These are phyloP conservation scores for Russula compacta DNA, from an alignment of 768 basidiomycete genomes.

Conservation along the genomic window DNA sequence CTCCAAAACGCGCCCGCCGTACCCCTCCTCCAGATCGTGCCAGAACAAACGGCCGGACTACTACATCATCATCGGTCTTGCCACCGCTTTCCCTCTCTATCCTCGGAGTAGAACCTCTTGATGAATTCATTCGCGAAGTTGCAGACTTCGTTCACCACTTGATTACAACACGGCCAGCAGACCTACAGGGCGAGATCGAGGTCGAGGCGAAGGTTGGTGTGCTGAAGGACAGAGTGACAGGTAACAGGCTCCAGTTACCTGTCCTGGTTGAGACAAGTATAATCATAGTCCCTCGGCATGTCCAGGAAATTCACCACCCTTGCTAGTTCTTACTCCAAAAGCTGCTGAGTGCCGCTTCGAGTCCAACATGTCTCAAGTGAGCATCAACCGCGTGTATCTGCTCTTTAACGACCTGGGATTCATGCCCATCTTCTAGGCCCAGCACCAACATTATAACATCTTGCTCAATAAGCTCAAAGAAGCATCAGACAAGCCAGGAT, in stretches of 20 bases:
- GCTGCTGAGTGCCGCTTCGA: constrained; percentile 66
- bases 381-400: constrained; percentile 25
- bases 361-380: constrained; percentile 84
- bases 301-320: constrained; percentile 4
- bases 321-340: constrained; percentile 59
- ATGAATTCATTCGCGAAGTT: constrained; percentile 88
- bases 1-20: constrained; percentile 33
- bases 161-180: constrained; percentile 44
- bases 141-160: constrained; percentile 81
- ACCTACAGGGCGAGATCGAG: constrained; percentile 54
- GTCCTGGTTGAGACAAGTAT: constrained; percentile 78
- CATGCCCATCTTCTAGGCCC: constrained; percentile 42
- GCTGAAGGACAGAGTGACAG: constrained; percentile 47
- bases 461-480: constrained; percentile 78
- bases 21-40: constrained; percentile 27
- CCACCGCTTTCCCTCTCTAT: constrained; percentile 72
- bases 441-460: constrained; percentile 81
- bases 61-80: constrained; percentile 28
- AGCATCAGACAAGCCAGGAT: constrained; percentile 41
- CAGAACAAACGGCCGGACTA: constrained; percentile 21
- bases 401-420: background rate
- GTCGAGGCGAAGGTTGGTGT: constrained; percentile 88
- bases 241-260: constrained; percentile 56
- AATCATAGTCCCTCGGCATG: background rate
- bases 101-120: constrained; percentile 81